Evolutionary conservation across 805 yeast genomes (phyloP).

Genomic region (Cyberlindnera americana): DNA sequence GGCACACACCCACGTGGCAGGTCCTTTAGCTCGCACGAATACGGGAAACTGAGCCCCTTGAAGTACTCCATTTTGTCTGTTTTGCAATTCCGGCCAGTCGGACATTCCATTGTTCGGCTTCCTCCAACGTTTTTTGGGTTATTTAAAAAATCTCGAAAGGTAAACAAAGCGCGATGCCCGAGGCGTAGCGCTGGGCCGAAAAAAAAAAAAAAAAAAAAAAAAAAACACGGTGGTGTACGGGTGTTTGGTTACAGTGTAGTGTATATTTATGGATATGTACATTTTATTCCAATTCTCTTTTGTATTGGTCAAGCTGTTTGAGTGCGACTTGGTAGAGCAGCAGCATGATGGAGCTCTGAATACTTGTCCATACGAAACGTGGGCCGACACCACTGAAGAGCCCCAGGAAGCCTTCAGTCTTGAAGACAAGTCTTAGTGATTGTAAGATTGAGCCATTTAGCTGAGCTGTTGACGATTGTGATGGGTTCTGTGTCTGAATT

Average conservation of each 20-base stretch:
- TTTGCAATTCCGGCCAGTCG: no score
- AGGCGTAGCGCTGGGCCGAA: neutral
- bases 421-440: slow-evolving; percentile 56
- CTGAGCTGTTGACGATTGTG: slow-evolving; percentile 11
- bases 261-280: no score
- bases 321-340: slow-evolving; percentile 78
- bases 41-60: slow-evolving; percentile 21
- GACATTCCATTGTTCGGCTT: no score
- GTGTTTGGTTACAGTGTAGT: no score
- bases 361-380: slow-evolving; percentile 91
- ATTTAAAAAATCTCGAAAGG: no score
- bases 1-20: slow-evolving; percentile 19
- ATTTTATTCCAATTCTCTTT: neutral
- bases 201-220: no score
- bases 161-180: slow-evolving; percentile 6
- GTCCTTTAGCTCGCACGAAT: slow-evolving; percentile 20
- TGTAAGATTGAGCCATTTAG: slow-evolving; percentile 43
- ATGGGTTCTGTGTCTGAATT: slow-evolving; percentile 78
- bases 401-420: slow-evolving; percentile 72
- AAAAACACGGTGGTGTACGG: no score
- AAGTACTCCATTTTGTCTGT: slow-evolving; percentile 10
- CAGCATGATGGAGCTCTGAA: slow-evolving; percentile 93
- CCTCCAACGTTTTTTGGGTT: no score
- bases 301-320: slow-evolving; percentile 33
- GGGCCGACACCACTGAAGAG: slow-evolving; percentile 96